A percentile compares a stretch with the other conserved stretches of the same genome.
Evolutionary conservation across 2,329 filamentous ascomycete species (phyloP).

Genomic region (Seiridium unicorne): DNA sequence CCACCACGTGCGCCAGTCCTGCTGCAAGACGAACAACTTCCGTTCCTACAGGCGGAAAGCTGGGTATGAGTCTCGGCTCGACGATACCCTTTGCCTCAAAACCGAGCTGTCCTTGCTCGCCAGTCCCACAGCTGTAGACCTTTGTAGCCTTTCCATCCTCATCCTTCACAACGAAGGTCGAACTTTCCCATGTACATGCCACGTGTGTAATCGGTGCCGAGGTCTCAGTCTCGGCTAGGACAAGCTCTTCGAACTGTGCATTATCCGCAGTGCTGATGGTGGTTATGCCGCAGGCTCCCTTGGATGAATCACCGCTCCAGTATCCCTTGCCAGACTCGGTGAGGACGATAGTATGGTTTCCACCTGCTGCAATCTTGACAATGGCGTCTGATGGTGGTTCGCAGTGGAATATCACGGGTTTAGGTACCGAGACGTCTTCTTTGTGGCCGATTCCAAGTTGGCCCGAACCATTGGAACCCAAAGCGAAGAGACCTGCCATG

Average conservation of each 20-base stretch:
- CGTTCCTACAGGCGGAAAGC: slow-evolving; percentile 62
- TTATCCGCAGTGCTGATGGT: slow-evolving; percentile 21
- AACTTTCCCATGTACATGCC: slow-evolving; percentile 78
- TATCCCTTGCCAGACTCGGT: slow-evolving; percentile 59
- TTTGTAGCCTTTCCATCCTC: slow-evolving; percentile 37
- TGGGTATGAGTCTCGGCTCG: slow-evolving; percentile 41
- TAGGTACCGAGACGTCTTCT: slow-evolving; percentile 68
- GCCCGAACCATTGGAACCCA: slow-evolving; percentile 74
- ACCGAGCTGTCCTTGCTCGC: slow-evolving; percentile 71
- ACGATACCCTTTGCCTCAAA: slow-evolving; percentile 16
- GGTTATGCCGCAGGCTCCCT: slow-evolving; percentile 52
- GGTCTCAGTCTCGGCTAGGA: slow-evolving; percentile 29
- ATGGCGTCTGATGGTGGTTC: slow-evolving; percentile 34
- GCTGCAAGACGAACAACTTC: slow-evolving; percentile 66
- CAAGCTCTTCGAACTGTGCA: slow-evolving; percentile 38
- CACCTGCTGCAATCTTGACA: slow-evolving; percentile 58
- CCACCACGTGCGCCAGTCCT: slow-evolving; percentile 76
- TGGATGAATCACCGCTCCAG: slow-evolving; percentile 60
- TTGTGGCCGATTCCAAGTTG: slow-evolving; percentile 71
- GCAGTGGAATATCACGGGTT: slow-evolving; percentile 56
- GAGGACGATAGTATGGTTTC: slow-evolving; percentile 82
- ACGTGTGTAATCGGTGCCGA: slow-evolving; percentile 38
- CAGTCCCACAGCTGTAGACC: slow-evolving; percentile 65
- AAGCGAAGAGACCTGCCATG: slow-evolving; percentile 60
- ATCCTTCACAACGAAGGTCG: slow-evolving; percentile 57